phyloP scores from a whole-genome alignment of 1,284 basidiomycete genomes.

The Cryptococcus sp. region DNA sequence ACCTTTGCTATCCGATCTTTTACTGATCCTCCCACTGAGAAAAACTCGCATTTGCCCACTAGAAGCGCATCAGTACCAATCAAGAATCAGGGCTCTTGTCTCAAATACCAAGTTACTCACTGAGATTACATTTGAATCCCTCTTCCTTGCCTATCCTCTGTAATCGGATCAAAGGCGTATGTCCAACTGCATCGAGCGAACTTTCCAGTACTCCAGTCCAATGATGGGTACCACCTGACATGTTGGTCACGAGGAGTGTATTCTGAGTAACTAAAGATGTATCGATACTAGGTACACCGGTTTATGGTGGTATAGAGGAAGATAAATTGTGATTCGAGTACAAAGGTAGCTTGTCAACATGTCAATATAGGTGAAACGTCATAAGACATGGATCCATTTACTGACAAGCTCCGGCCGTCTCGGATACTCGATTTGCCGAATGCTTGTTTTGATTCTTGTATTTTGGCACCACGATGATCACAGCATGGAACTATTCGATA shows the following conservation, averaged over 20 bases:
- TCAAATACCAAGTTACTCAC: slow-evolving; percentile 53
- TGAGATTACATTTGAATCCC: slow-evolving; percentile 81
- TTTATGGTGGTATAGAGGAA: too few relatives aligned
- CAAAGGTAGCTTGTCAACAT: too few relatives aligned
- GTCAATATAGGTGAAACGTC: too few relatives aligned
- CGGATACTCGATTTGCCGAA: too few relatives aligned
- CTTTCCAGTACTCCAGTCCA: slow-evolving; percentile 60
- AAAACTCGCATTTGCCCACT: slow-evolving; percentile 89
- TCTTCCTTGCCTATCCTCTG: slow-evolving; percentile 64
- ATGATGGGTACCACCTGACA: slow-evolving; percentile 22
- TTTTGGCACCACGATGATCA: too few relatives aligned
- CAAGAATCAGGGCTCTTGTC: background rate
- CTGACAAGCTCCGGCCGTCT: too few relatives aligned
- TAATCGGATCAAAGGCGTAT: slow-evolving; percentile 84
- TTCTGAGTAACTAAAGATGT: too few relatives aligned
- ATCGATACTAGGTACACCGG: too few relatives aligned
- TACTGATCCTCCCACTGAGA: slow-evolving; percentile 86
- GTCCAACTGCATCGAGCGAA: slow-evolving; percentile 78
- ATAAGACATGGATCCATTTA: too few relatives aligned
- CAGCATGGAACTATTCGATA: too few relatives aligned
- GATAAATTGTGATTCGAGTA: too few relatives aligned
- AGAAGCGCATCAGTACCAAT: background rate
- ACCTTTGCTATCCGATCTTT: slow-evolving; percentile 92
- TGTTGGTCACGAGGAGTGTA: background rate
- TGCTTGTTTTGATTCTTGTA: too few relatives aligned